Percentiles rank a stretch among this genome's conserved stretches.
phyloP scores from a whole-genome alignment of 2,329 filamentous ascomycete species.

The Penicillium palitans region DNA sequence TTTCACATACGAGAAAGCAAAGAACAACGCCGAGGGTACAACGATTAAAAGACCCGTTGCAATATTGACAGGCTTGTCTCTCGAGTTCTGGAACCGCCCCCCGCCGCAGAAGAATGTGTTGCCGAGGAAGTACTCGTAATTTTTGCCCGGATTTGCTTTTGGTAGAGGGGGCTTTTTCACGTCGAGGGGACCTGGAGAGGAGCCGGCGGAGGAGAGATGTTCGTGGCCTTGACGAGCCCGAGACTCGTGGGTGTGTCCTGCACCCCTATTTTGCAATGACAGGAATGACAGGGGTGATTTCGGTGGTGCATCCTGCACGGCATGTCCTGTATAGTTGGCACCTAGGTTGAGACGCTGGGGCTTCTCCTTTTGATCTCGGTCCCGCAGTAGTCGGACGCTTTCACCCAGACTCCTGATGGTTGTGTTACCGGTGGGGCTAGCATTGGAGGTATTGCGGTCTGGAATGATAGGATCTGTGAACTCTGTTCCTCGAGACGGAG shows the following conservation, averaged over 20 bases:
- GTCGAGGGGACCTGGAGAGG: conserved; percentile 65
- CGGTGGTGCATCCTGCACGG: conserved; percentile 58
- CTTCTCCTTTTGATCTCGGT: conserved; percentile 44
- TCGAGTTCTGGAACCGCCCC: conserved; percentile 84
- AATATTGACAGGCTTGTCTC: conserved; percentile 83
- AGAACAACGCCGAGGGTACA: conserved; percentile 78
- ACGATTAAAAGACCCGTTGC: conserved; percentile 79
- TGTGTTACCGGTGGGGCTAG: conserved; percentile 65
- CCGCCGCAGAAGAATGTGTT: conserved; percentile 89
- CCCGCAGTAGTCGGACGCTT: conserved; percentile 75
- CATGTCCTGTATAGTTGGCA: conserved; percentile 58
- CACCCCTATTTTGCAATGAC: conserved; percentile 58
- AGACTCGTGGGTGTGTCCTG: conserved; percentile 54
- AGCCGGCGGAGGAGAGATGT: conserved; percentile 78
- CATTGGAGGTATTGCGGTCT: conserved; percentile 71
- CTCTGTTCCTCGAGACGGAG: conserved; percentile 79
- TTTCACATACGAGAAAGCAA: conserved; percentile 62
- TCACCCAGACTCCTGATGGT: conserved; percentile 68
- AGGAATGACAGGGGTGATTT: conserved; percentile 76
- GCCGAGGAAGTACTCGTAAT: conserved; percentile 90
- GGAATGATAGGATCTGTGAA: conserved; percentile 72
- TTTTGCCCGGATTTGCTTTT: conserved; percentile 59
- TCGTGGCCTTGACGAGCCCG: conserved; percentile 79
- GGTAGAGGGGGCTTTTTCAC: conserved; percentile 42
- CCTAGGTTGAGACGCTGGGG: conserved; percentile 57